phyloP scores from a whole-genome alignment of 495 filamentous ascomycete species.

The Neurospora cerealis region DNA sequence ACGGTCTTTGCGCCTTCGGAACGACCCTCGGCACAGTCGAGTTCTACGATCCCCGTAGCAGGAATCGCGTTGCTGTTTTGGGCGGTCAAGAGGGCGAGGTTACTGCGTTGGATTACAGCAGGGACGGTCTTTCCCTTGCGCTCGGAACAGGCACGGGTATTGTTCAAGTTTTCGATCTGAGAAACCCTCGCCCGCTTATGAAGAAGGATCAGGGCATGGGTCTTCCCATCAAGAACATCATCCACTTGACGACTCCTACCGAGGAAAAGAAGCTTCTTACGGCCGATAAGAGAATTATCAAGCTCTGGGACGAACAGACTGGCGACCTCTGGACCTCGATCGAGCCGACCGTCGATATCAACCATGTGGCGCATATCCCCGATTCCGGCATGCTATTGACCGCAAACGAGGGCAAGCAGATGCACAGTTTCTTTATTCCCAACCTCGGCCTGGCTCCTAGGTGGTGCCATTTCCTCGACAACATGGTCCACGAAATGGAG shows the following conservation, averaged over 20 bases:
- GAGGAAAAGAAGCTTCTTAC: slow-evolving; percentile 84
- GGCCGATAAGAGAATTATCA: slow-evolving; percentile 90
- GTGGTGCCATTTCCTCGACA: slow-evolving; percentile 96
- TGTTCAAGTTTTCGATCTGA: slow-evolving; percentile 87
- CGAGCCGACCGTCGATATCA: slow-evolving; percentile 88
- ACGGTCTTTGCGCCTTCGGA: slow-evolving; percentile 87
- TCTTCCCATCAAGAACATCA: slow-evolving; percentile 81
- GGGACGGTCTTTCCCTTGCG: slow-evolving; percentile 75
- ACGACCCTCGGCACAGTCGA: slow-evolving; percentile 94
- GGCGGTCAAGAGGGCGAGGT: slow-evolving; percentile 58
- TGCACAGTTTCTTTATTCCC: slow-evolving; percentile 94
- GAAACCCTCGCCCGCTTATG: slow-evolving; percentile 73
- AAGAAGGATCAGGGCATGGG: slow-evolving; percentile 95
- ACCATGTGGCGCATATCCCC: slow-evolving; percentile 78
- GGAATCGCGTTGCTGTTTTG: slow-evolving; percentile 71
- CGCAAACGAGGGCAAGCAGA: slow-evolving; percentile 62
- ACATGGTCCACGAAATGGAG: slow-evolving; percentile 96
- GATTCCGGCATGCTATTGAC: slow-evolving; percentile 88
- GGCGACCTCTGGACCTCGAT: slow-evolving; percentile 89
- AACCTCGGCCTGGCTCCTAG: slow-evolving; percentile 75
- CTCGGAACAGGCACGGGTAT: slow-evolving; percentile 83
- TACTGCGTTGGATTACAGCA: slow-evolving; percentile 78
- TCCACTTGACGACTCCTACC: slow-evolving; percentile 70
- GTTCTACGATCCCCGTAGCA: slow-evolving; percentile 84
- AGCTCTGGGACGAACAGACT: slow-evolving; percentile 79